These are phyloP conservation scores for Podila clonocystis DNA, from an alignment of 192 early-diverging fungal species.

Conservation along the genomic window DNA sequence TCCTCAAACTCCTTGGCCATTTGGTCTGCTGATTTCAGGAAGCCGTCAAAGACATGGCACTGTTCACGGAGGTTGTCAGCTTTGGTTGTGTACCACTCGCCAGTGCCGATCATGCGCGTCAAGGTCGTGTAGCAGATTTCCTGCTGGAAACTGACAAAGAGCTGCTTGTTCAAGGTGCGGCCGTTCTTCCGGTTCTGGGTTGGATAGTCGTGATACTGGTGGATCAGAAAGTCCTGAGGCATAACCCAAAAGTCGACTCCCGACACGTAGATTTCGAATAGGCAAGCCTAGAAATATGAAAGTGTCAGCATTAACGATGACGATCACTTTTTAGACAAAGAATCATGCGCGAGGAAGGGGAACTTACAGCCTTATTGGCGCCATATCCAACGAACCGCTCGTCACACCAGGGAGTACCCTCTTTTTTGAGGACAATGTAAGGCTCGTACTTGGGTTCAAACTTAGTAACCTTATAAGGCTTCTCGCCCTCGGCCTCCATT, in stretches of 20 bases:
- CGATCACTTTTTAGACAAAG: too few relatives aligned
- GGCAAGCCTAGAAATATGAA: slow-evolving; percentile 54
- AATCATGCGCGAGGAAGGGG: background rate
- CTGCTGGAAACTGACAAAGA: slow-evolving; percentile 65
- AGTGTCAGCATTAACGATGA: background rate
- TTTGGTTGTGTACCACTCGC: slow-evolving; percentile 57
- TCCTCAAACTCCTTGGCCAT: slow-evolving; percentile 36
- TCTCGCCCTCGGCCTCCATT: slow-evolving; percentile 43
- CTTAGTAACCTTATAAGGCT: slow-evolving; percentile 60
- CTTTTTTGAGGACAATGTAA: slow-evolving; percentile 63
- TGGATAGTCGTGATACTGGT: slow-evolving; percentile 69
- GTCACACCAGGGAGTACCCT: slow-evolving; percentile 66
- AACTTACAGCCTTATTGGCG: slow-evolving; percentile 64
- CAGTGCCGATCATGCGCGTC: slow-evolving; percentile 56
- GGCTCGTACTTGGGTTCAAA: slow-evolving; percentile 70
- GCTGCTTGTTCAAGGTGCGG: slow-evolving; percentile 65
- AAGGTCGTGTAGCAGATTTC: slow-evolving; percentile 60
- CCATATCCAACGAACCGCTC: slow-evolving; percentile 73
- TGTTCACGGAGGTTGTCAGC: slow-evolving; percentile 59
- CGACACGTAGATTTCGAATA: slow-evolving; percentile 68
- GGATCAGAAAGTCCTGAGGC: slow-evolving; percentile 67
- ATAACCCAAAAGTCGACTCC: slow-evolving; percentile 71
- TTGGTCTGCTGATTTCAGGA: slow-evolving; percentile 38
- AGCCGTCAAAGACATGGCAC: slow-evolving; percentile 42
- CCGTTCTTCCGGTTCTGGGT: slow-evolving; percentile 57